Evolutionary conservation across 495 filamentous ascomycete species (phyloP), one percentile per base, ranked within the genome.

Genomic region (Hamigera avellanea): DNA sequence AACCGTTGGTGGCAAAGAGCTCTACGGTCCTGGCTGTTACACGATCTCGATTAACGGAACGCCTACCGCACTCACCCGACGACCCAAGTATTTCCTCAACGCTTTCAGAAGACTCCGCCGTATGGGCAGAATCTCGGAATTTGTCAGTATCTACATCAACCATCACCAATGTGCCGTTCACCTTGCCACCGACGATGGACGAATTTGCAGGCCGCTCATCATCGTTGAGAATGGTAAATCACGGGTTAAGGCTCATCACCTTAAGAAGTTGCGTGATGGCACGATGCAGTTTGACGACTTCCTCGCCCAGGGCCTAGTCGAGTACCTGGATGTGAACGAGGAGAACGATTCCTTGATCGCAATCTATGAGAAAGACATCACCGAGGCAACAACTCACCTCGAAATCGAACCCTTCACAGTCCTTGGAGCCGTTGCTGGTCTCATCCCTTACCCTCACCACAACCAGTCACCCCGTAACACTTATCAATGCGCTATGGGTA

Each of bases 401-500:
- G 91, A 99, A 53, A 95, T 99, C 36, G 93, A 96, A 54, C 91
- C 91, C 1, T 96, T 95, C 56, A 96, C 93, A 1, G 81, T 96
- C 29, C 78, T 99, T 19, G 91, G 91, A n/a, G 93, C 91, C 17
- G 93, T 96, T 23, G 91, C 91, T 26, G 89, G 91, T 26, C 67
- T 99, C 14, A 96, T 99, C 48, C 91, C 91, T 3, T 99, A 95
- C 52, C 91, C 91, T 8, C 93, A 99, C 61, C 91, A 99, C 67
- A 99, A 99, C 57, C 91, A 99, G 58, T 99, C 91, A 3, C 91
- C 91, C 7, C 78, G 91, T 64, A 99, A 99, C 54, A 99, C 91
- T 6, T 99, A 99, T 52, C 91, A 98, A 64, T 95, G 93, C 57
- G 91, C 91, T 59, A 99, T 99, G 91, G 91, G 91, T 69, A 99